Percentiles rank a stretch among this genome's conserved stretches.
Evolutionary conservation across 805 yeast species (phyloP).

Genomic region (Kregervanrija delftensis): DNA sequence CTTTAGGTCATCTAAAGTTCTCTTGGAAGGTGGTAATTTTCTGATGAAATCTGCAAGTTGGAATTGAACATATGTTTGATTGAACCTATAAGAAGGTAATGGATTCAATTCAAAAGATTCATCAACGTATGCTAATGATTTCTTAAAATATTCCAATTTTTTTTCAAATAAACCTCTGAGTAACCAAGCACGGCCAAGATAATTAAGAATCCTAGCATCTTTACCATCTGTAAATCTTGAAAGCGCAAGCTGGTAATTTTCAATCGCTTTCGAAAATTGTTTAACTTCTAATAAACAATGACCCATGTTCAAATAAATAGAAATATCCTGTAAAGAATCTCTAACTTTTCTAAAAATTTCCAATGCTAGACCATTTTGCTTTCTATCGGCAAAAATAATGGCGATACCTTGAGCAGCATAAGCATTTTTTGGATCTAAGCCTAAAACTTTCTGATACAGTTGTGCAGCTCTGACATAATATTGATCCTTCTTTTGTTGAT

Average conservation of each 20-base stretch:
- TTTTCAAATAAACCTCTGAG: constrained; percentile 66
- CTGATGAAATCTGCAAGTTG: constrained; percentile 81
- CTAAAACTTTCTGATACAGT: constrained; percentile 79
- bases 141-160: constrained; percentile 50
- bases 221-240: constrained; percentile 54
- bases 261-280: constrained; percentile 81
- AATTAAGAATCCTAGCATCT: constrained; percentile 60
- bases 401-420: constrained; percentile 99
- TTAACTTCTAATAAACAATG: constrained; percentile 79
- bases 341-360: constrained; percentile 84
- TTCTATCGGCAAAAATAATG: constrained; percentile 81
- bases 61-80: constrained; percentile 76
- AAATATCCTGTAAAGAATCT: constrained; percentile 80
- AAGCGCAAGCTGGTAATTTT: constrained; percentile 77
- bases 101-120: constrained; percentile 42
- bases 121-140: constrained; percentile 56
- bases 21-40: constrained; percentile 49
- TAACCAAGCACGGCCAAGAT: constrained; percentile 86
- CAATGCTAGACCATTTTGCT: constrained; percentile 66
- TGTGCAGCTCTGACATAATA: constrained; percentile 89
- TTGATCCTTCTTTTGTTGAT: constrained; percentile 53
- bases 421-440: constrained; percentile 76
- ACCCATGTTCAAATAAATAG: constrained; percentile 79
- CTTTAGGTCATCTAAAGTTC: constrained; percentile 58
- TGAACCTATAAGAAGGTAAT: constrained; percentile 54